Evolutionary conservation across 139 green algal species (phyloP), one percentile per base, ranked within the genome.

Genomic region (Chlorella sp.): DNA sequence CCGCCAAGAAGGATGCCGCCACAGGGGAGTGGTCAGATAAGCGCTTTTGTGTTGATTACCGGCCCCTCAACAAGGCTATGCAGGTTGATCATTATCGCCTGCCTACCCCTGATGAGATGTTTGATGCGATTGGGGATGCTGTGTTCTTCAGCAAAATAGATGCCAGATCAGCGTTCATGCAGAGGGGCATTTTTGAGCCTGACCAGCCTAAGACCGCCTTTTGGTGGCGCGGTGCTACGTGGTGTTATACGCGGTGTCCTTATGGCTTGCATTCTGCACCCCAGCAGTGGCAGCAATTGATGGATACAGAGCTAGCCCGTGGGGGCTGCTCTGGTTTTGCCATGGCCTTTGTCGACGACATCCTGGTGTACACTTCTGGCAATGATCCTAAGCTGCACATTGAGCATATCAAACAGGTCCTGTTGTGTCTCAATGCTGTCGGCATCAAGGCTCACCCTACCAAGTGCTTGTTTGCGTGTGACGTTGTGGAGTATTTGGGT

Each of bases 401-500:
- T 10, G 10, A 55, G 17, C 10, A 55, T 55, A 17, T 55, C 42
- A 17, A 10, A 55, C 10, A 10, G 10, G 42, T 55, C 42, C 42
- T 55, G 17, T 17, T 10, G 42, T 26, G 10, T 10, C 42, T 55
- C 42, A 10, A 55, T 10, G 42, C 42, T 17, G 17, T 26, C 42
- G 17, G 42, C 10, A 26, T 55, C 42, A 55, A 55, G 42, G 42
- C 42, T 55, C 42, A 55, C 17, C 42, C 42, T 10, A 17, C 10
- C 42, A 55, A 55, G 42, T 26, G 42, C 42, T 26, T 55, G 42
- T 55, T 55, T 55, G 42, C 10, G 42, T 10, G 10, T 55, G 42
- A 55, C 17, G 42, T 55, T 10, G 42, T 55, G 17, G 42, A 55
- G 42, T n/a, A 64, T 64, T 4, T 87, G 26, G 84, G 78, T 17